Evolutionary conservation across 192 early-diverging fungal species (phyloP).

Genomic region (Jimgerdemannia lactiflua): DNA sequence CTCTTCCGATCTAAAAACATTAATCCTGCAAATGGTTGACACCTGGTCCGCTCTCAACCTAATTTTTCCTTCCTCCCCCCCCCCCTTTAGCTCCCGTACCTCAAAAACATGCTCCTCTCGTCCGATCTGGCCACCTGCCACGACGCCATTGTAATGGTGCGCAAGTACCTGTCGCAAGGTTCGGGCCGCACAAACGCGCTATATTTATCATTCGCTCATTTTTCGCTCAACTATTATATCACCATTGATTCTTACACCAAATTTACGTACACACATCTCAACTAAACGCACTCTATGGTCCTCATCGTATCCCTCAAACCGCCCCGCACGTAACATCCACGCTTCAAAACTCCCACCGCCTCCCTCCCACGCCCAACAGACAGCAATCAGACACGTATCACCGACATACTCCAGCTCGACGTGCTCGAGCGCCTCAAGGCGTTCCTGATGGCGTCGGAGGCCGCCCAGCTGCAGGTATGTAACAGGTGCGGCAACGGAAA

Average conservation of each 20-base stretch:
- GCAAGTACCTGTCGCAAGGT: slow-evolving; percentile 1
- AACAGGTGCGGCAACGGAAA: neutral
- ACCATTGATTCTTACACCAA: too few relatives aligned
- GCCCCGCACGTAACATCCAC: neutral
- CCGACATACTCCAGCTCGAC: neutral
- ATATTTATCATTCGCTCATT: too few relatives aligned
- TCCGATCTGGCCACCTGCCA: neutral
- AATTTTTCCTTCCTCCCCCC: too few relatives aligned
- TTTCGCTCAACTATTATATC: too few relatives aligned
- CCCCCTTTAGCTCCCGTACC: too few relatives aligned
- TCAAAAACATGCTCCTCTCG: too few relatives aligned
- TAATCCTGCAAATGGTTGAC: too few relatives aligned
- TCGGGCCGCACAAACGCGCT: neutral
- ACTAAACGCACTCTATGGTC: too few relatives aligned
- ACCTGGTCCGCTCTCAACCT: too few relatives aligned
- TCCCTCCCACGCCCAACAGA: neutral
- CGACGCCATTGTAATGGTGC: neutral
- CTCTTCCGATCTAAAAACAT: too few relatives aligned
- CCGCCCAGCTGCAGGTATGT: neutral
- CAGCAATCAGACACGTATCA: neutral
- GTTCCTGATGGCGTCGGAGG: neutral
- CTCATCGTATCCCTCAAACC: too few relatives aligned
- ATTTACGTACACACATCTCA: too few relatives aligned
- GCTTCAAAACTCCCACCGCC: neutral
- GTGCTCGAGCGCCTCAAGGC: neutral